phyloP scores from a whole-genome alignment of 169 alveolate species.

The Cryptosporidium muris region DNA sequence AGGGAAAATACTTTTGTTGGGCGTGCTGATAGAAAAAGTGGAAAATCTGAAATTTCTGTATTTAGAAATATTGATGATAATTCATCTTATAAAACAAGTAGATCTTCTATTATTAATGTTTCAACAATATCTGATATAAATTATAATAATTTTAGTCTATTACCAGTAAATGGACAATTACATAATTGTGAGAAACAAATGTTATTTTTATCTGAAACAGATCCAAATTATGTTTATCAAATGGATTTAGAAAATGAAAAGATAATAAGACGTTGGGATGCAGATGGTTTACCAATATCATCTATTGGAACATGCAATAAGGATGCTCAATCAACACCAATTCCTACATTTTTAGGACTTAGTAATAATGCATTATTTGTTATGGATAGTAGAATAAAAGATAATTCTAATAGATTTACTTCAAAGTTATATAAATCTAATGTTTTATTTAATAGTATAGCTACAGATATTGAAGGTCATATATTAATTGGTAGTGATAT shows the following conservation, averaged over 20 bases:
- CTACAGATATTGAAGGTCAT: conserved; percentile 76
- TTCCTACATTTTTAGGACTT: conserved; percentile 71
- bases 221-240: conserved; percentile 74
- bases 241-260: conserved; percentile 75
- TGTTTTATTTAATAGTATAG: conserved; percentile 73
- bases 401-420: conserved; percentile 59
- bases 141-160: conserved; percentile 68
- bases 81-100: conserved; percentile 20
- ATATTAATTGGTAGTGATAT: conserved; percentile 73
- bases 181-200: conserved; percentile 74
- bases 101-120: conserved; percentile 48
- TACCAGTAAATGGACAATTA: conserved; percentile 68
- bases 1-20: conserved; percentile 69
- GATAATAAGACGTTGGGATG: conserved; percentile 74
- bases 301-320: conserved; percentile 73
- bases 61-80: conserved; percentile 39
- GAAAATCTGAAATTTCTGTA: conserved; percentile 61
- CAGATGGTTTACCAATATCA: conserved; percentile 73
- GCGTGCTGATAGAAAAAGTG: conserved; percentile 35
- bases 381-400: conserved; percentile 77
- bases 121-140: conserved; percentile 48
- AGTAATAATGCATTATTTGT: conserved; percentile 74
- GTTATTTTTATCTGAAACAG: conserved; percentile 73
- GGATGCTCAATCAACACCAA: conserved; percentile 72
- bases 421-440: conserved; percentile 73